Conservation (phyloP, 441 rosid species). For the Adansonia madagascariensis region DNA sequence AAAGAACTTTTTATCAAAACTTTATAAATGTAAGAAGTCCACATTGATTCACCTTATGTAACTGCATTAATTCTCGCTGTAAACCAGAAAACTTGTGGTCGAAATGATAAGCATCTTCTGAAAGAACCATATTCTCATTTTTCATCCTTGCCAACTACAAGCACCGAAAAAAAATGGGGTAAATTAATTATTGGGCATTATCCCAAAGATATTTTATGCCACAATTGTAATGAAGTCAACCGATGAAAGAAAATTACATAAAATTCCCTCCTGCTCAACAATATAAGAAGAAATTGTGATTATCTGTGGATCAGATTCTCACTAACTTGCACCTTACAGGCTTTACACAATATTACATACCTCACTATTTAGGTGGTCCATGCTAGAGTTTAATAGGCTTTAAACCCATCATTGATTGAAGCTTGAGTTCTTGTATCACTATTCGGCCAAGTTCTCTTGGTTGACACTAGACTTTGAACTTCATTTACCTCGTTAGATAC, state of each 20-base stretch:
- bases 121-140: conserved; percentile 73
- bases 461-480: conserved; percentile 39
- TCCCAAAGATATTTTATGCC: conserved; percentile 11
- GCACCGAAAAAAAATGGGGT: neutral
- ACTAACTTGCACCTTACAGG: neutral
- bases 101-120: conserved; percentile 52
- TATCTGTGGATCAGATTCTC: conserved; percentile 13
- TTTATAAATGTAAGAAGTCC: conserved; percentile 7
- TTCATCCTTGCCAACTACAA: conserved; percentile 92
- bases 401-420: conserved; percentile 58
- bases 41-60: conserved; percentile 62
- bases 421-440: conserved; percentile 54
- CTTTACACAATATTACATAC: conserved; percentile 39
- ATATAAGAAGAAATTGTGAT: neutral
- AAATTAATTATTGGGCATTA: conserved; percentile 27
- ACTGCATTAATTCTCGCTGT: conserved; percentile 63
- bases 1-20: conserved; percentile 18
- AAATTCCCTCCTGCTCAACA: conserved; percentile 24
- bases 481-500: conserved; percentile 46
- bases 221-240: neutral
- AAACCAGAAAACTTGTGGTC: conserved; percentile 66
- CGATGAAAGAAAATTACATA: neutral
- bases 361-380: conserved; percentile 91
- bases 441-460: conserved; percentile 43
- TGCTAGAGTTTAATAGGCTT: conserved; percentile 78